These are phyloP conservation scores for Ilex aquifolium DNA, from an alignment of 257 asterid species.

Conservation along the genomic window DNA sequence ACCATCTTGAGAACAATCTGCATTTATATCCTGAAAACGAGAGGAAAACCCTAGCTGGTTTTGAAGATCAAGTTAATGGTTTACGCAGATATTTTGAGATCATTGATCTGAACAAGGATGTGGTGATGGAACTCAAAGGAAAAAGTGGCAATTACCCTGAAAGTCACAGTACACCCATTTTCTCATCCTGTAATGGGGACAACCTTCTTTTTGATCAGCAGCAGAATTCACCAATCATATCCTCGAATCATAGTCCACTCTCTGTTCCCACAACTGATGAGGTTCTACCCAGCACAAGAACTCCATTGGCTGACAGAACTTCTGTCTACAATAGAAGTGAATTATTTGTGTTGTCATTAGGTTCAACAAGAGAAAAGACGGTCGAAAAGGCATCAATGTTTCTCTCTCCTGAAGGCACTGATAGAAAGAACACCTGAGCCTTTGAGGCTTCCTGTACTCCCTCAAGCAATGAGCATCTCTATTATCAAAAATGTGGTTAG, in stretches of 20 bases:
- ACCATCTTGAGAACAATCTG: too few species aligned
- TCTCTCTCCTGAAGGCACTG: conserved; percentile 7
- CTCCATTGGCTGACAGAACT: conserved; percentile 50
- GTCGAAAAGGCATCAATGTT: conserved; percentile 14
- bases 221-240: background rate
- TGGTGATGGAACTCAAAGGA: conserved; percentile 1
- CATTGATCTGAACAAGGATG: conserved; percentile 32
- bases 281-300: conserved; percentile 24
- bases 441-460: too few species aligned
- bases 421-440: conserved; percentile 20
- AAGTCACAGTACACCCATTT: background rate
- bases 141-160: background rate
- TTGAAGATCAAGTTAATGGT: conserved; percentile 23
- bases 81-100: conserved; percentile 42
- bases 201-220: background rate
- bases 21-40: too few species aligned
- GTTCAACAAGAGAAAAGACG: conserved; percentile 19
- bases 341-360: conserved; percentile 6
- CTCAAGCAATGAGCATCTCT: too few species aligned
- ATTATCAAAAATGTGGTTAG: too few species aligned
- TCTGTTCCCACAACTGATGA: background rate
- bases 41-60: background rate
- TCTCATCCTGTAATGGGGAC: conserved; percentile 2
- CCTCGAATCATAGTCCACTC: conserved; percentile 2
- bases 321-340: conserved; percentile 21